Evolutionary conservation across 148 eudicot species (phyloP), one percentile per base, ranked within the genome.

Genomic region (Selenicereus undatus): DNA sequence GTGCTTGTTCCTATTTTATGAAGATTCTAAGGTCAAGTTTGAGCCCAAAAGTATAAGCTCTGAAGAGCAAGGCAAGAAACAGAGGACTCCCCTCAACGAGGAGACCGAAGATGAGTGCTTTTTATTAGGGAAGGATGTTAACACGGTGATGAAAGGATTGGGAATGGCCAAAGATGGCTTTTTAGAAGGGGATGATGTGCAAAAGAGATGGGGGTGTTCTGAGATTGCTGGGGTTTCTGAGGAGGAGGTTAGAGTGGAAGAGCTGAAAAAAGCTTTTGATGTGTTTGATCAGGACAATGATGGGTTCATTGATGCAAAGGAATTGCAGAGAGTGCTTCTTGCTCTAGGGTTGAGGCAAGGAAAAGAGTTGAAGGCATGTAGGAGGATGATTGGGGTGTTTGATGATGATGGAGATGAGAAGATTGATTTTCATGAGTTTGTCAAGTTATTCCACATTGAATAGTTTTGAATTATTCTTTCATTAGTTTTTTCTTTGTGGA

Each of bases 261-360:
- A 92, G 60, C 81, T 88, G 48, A 89, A 79, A 68, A 92, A 81
- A 35, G 91, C 96, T 39, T 92, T 92, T 68, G 88, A 87, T 69
- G 89, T 92, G 45, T 92, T 89, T 83, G 96, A 92, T 84, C 74
- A 88, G 73, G 91, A 92, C 81, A 82, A 66, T 80, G 96, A 92
- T 83, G 96, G 96, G 83, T 92, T 92, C 65, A 89, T 92, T 76
- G 96, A 90, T 83, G 88, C 91, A 30, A 32, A 3, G 68, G 96
- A 92, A 79, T 85, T 92, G 85, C 86, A 86, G 22, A 90, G 87
- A 78, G 92, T 92, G 78, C 52, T 92, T 45, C 60, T 48, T 65
- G 83, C 52, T 79, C 76, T 92, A 82, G 92, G 96, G 56, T 76
- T 92, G 27, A 83, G 73, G 26, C 86, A 88, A 71, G 90, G 87